A percentile compares a stretch with the other conserved stretches of the same genome.
These are phyloP conservation scores for Strobilomyces echinocephalus DNA, from an alignment of 768 basidiomycete genomes.

Conservation along the genomic window DNA sequence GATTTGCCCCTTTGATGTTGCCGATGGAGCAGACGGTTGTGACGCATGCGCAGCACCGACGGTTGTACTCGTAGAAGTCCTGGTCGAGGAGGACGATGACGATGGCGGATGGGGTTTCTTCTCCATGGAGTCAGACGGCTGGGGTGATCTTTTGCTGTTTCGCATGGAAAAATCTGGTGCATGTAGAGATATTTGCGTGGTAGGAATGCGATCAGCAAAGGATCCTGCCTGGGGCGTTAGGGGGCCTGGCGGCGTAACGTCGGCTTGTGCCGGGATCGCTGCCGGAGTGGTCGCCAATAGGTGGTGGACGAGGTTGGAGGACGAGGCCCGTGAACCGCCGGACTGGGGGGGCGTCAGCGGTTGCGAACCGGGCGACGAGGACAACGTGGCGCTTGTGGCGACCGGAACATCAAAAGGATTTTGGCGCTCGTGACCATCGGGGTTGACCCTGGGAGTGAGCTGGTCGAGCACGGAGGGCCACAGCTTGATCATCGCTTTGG, in stretches of 20 bases:
- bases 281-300: constrained; percentile 23
- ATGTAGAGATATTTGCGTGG: constrained; percentile 71
- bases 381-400: constrained; percentile 25
- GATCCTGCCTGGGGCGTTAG: constrained; percentile 44
- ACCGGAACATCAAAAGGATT: constrained; percentile 61
- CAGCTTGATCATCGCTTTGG: constrained; percentile 57
- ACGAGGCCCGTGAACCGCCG: constrained; percentile 9
- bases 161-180: constrained; percentile 82
- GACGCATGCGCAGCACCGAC: constrained; percentile 18
- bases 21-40: constrained; percentile 29
- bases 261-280: constrained; percentile 25
- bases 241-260: constrained; percentile 41
- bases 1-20: constrained; percentile 65
- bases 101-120: constrained; percentile 37
- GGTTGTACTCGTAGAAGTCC: constrained; percentile 29
- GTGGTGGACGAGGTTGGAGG: constrained; percentile 25
- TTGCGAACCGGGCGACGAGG: constrained; percentile 12
- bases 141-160: constrained; percentile 41
- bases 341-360: background rate
- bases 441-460: constrained; percentile 52
- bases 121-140: constrained; percentile 30
- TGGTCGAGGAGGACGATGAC: constrained; percentile 37
- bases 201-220: constrained; percentile 51
- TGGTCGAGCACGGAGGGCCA: constrained; percentile 58
- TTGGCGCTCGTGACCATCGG: constrained; percentile 39